Evolutionary conservation across 768 basidiomycete genomes (phyloP).

Genomic region (Termitomyces sp.): DNA sequence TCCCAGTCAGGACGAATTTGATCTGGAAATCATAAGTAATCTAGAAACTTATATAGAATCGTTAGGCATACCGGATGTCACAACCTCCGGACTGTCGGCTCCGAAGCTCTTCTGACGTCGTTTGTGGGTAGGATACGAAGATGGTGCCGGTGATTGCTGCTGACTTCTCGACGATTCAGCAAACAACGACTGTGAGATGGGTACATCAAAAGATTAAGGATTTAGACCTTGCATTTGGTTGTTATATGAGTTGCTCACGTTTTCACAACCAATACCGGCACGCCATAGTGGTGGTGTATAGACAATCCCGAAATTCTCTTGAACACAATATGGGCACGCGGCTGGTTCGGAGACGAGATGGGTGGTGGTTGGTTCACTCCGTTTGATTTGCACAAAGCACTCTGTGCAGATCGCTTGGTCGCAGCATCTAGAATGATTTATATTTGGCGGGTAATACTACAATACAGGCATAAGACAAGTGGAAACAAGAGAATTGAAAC

Average conservation of each 20-base stretch:
- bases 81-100: constrained; percentile 84
- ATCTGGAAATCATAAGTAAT: constrained; percentile 48
- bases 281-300: constrained; percentile 85
- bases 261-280: constrained; percentile 74
- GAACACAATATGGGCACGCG: constrained; percentile 96
- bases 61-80: constrained; percentile 70
- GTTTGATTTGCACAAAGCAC: constrained; percentile 99
- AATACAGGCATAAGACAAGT: constrained; percentile 19
- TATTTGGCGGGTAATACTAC: constrained; percentile 96
- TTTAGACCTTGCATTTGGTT: neutral
- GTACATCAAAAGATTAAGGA: constrained; percentile 1
- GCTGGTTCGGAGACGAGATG: constrained; percentile 96
- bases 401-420: constrained; percentile 99
- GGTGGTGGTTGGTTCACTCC: constrained; percentile 90
- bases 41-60: constrained; percentile 7
- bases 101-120: constrained; percentile 87
- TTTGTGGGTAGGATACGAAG: constrained; percentile 51
- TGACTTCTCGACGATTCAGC: constrained; percentile 53
- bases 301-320: constrained; percentile 93
- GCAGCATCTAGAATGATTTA: constrained; percentile 96
- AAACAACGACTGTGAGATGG: constrained; percentile 32
- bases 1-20: constrained; percentile 99
- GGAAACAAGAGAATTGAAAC: constrained; percentile 27
- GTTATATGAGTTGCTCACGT: constrained; percentile 47
- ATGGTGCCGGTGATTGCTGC: constrained; percentile 37